Evolutionary conservation across 2,329 filamentous ascomycete genomes (phyloP), one percentile per base, ranked within the genome.

Genomic region (Hawksworthiomyces lignivorus): DNA sequence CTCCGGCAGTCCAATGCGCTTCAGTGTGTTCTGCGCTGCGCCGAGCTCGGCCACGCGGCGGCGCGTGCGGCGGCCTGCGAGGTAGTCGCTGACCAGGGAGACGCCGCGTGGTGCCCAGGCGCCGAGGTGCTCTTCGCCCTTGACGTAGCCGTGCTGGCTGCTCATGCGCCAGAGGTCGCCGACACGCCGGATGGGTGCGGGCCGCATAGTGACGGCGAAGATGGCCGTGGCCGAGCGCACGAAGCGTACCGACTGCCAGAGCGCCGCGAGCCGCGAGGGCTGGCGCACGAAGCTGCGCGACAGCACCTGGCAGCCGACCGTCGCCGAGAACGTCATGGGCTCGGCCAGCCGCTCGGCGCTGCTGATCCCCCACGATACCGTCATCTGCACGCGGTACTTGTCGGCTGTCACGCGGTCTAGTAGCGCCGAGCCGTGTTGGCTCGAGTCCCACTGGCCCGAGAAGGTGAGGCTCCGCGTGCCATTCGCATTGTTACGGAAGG

Each of bases 131-230:
- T 98, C 92, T 62, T 98, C 89, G 42, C 92, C 92, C 61, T 95
- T 96, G 54, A 98, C 86, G 57, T 96, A 97, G 59, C 94, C 87
- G 54, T 94, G 84, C 46, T 87, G 82, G 14, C 89, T 97, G 60
- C 88, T 94, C 80, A 97, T 87, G 41, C 92, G 80, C 92, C 92
- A 98, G 11, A 98, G 70, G 58, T 98, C 92, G 4, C 87, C 87
- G 1, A 88, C 87, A 35, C 87, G 78, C 63, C 96, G 96, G 38
- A 94, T 88, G 3, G 88, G 88, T 7, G 87, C 82, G 0, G 92
- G 92, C 22, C 87, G 82, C 61, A 97, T 82, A 6, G 81, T 81
- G 37, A 97, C 68, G 2, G 86, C 88, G 62, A 94, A 98, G 45
- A 95, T 86, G 33, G 80, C 81, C 17, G 87, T 86, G 0, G 84